Evolutionary conservation across 352 stramenopile genomes (phyloP).

Genomic region (Aphanomyces astaci): DNA sequence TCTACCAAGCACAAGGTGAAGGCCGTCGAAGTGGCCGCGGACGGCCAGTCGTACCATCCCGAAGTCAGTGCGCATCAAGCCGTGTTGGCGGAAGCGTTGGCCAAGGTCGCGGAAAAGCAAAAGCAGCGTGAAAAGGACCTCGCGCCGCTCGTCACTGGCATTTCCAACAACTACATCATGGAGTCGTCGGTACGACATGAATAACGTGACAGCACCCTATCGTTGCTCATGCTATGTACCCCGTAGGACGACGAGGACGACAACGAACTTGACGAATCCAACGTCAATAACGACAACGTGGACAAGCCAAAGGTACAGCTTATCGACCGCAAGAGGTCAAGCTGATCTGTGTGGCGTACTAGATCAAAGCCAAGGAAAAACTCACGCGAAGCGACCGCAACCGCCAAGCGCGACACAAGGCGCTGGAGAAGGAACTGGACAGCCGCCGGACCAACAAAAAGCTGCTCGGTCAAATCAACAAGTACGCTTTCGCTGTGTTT

Average conservation of each 20-base stretch:
- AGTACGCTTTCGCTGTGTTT: slow-evolving; percentile 36
- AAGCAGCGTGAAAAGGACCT: slow-evolving; percentile 38
- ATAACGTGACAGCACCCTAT: background rate
- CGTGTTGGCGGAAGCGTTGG: slow-evolving; percentile 60
- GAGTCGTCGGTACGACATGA: slow-evolving; percentile 31
- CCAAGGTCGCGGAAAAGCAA: slow-evolving; percentile 56
- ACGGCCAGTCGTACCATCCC: slow-evolving; percentile 80
- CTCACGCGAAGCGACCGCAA: slow-evolving; percentile 68
- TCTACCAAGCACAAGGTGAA: slow-evolving; percentile 60
- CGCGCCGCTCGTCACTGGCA: slow-evolving; percentile 41
- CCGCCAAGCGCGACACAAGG: slow-evolving; percentile 69
- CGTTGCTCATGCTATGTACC: background rate
- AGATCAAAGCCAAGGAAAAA: slow-evolving; percentile 41
- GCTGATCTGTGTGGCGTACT: slow-evolving; percentile 24
- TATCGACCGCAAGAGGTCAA: slow-evolving; percentile 26
- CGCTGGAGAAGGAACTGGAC: slow-evolving; percentile 66
- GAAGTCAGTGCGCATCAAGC: slow-evolving; percentile 77
- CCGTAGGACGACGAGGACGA: slow-evolving; percentile 30
- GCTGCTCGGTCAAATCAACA: slow-evolving; percentile 82
- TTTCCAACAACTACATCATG: slow-evolving; percentile 75
- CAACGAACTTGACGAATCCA: slow-evolving; percentile 34
- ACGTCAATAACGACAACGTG: slow-evolving; percentile 26
- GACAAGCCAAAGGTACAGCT: slow-evolving; percentile 2
- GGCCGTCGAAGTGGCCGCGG: slow-evolving; percentile 62
- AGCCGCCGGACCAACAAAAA: slow-evolving; percentile 39